Base-by-base conservation (phyloP, 2,329 filamentous ascomycete species). In the Fonsecaea monophora region DNA sequence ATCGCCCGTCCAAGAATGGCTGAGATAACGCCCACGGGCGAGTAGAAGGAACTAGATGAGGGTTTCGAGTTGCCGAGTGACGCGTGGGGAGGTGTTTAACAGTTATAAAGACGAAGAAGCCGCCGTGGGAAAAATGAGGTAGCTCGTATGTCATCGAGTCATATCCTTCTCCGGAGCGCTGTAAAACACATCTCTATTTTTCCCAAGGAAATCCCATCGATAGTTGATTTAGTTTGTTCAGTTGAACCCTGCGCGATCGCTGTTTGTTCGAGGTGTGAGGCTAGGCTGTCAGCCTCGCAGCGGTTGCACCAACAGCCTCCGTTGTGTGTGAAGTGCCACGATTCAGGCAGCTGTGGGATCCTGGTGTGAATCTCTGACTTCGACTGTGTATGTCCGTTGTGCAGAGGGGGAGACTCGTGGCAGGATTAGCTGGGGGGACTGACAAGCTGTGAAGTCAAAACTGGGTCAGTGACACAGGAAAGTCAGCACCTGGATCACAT, bases 51-150 rank as follows among this genome's bases (percentile, higher is more conserved):
- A 61, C 21, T 18, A 37, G 48, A 35, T 42, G 48, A 30, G 21
- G 45, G 45, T 50, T 25, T 50, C 34, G 59, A 40, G 21, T 15
- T 18, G 15, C 30, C 25, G 30, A 18, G 6, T 42, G 59, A 42
- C 50, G 30, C 48, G 59, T 61, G 45, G 48, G 58, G 59, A 61
- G 40, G n/a, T 54, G 45, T 48, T 61, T 40, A 60, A 34, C 57
- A 21, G 40, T 45, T 30, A 60, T 53, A 53, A 53, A 61, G 53
- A 21, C 45, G 32, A 25, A 3, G 12, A 18, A 12, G 59, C 13
- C 59, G 34, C 34, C 34, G 48, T 25, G 4, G 13, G 3, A 30
- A 34, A 10, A 34, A 10, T 5, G 35, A 21, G n/a, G 7, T 5
- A 32, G 6, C 4, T 32, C 30, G 30, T 32, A 32, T 4, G 4